Conservation (phyloP, 345 rosid species). For the Pistacia vera region DNA sequence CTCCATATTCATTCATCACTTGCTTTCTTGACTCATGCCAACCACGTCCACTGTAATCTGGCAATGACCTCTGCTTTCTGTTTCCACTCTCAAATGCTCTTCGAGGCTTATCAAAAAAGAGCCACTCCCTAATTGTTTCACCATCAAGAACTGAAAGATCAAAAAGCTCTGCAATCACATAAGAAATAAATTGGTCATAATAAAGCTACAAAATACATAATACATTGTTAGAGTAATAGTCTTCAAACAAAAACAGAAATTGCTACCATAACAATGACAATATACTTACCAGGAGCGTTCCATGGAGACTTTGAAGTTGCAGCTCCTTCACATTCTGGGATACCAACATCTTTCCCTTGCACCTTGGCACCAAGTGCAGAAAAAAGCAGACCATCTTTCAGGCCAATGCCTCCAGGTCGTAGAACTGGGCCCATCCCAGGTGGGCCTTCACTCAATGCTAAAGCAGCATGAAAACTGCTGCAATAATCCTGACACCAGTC, state of each 20-base stretch:
- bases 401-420: constrained; percentile 87
- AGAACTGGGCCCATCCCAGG: constrained; percentile 91
- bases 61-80: constrained; percentile 96
- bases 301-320: constrained; percentile 98
- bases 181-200: constrained; percentile 13
- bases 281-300: constrained; percentile 90
- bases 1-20: constrained; percentile 90
- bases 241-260: constrained; percentile 9
- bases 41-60: constrained; percentile 97
- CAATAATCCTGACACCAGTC: constrained; percentile 92
- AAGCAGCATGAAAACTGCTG: constrained; percentile 83
- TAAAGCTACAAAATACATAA: constrained; percentile 16
- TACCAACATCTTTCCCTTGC: constrained; percentile 85
- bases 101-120: constrained; percentile 94
- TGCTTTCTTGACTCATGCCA: constrained; percentile 99
- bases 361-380: constrained; percentile 87
- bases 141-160: constrained; percentile 83
- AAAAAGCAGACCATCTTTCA: constrained; percentile 88
- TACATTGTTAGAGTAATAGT: background rate
- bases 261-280: constrained; percentile 14
- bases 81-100: constrained; percentile 97
- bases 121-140: constrained; percentile 98
- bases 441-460: constrained; percentile 91
- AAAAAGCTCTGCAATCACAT: constrained; percentile 76
- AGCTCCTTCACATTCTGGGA: constrained; percentile 99